Percentiles rank a stretch among this genome's conserved stretches.
Evolutionary conservation across 2,329 filamentous ascomycete genomes (phyloP).

Genomic region (Talaromyces funiculosus): DNA sequence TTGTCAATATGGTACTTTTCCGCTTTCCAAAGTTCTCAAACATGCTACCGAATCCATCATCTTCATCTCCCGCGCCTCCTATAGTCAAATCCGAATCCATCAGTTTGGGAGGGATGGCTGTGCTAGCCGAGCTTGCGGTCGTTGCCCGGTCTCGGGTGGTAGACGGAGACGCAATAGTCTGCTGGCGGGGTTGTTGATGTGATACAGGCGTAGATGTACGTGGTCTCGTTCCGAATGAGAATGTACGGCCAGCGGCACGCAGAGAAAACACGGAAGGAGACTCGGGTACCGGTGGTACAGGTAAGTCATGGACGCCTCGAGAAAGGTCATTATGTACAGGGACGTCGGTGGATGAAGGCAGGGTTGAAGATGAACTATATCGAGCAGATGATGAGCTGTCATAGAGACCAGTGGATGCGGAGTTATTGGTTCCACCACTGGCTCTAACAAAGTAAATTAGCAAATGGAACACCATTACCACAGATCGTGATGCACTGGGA

Average conservation of each 20-base stretch:
- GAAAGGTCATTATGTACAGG: constrained; percentile 34
- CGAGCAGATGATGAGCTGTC: constrained; percentile 47
- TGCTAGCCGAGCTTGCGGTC: constrained; percentile 49
- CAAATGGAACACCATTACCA: constrained; percentile 11
- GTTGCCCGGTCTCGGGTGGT: constrained; percentile 42
- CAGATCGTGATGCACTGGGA: not conserved
- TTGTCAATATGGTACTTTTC: constrained; percentile 24
- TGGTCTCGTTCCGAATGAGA: constrained; percentile 47
- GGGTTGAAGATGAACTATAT: constrained; percentile 51
- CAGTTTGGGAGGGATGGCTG: constrained; percentile 48
- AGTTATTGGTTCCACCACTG: constrained; percentile 46
- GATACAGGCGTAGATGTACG: constrained; percentile 20
- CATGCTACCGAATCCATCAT: constrained; percentile 48
- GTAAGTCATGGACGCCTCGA: constrained; percentile 37
- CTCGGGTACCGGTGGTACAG: constrained; percentile 37
- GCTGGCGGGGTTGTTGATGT: constrained; percentile 19
- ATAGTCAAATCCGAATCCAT: constrained; percentile 41
- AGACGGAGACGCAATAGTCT: constrained; percentile 15
- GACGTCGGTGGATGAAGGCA: constrained; percentile 51
- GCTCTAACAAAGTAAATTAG: constrained; percentile 32
- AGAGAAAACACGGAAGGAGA: constrained; percentile 34
- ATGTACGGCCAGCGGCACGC: constrained; percentile 46
- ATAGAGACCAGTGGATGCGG: constrained; percentile 41
- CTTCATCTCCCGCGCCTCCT: constrained; percentile 28
- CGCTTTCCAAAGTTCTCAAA: constrained; percentile 44